Evolutionary conservation across 2,329 filamentous ascomycete genomes (phyloP), one percentile per base, ranked within the genome.

Genomic region (Trichothecium roseum): DNA sequence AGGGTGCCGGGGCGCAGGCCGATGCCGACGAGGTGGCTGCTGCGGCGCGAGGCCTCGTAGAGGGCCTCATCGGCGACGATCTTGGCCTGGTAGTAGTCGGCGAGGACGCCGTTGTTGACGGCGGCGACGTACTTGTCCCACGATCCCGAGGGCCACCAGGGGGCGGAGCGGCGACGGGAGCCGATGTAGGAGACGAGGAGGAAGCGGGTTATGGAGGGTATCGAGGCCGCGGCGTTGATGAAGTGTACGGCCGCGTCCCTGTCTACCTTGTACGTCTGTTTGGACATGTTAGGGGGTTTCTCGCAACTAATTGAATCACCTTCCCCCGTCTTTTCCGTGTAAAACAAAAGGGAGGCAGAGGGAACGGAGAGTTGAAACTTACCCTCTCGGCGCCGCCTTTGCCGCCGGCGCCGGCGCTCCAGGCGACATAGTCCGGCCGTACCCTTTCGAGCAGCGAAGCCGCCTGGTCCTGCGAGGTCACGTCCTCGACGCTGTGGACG

Each of bases 401-500:
- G 17, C 75, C 74, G 26, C 69, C 75, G 2, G 74, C 75, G 6
- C 78, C 79, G 14, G 80, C 79, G 43, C 69, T 74, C 74, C 75
- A 84, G 42, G 82, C 69, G 20, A 84, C 66, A 53, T 77, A 82
- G 52, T 84, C 76, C 2, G 72, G 63, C 52, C 70, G 68, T 15
- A 77, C 71, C 45, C 68, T 62, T 42, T 72, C 64, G 28, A 89
- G 54, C 38, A 88, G 69, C 27, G 59, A 62, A 45, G 72, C 63
- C 1, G 82, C 84, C 42, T 81, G 71, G 0, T 59, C 62, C 34
- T 76, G 68, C 36, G 62, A 74, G 53, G 74, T 77, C 28, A 88
- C 68, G 14, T 85, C 20, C 36, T 84, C 81, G 15, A 89, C 60
- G 49, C 76, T 84, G 49, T 71, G 70, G 13, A 89, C 67, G 1